These are phyloP conservation scores for Apocynum venetum DNA, from an alignment of 257 asterid species.

Conservation along the genomic window DNA sequence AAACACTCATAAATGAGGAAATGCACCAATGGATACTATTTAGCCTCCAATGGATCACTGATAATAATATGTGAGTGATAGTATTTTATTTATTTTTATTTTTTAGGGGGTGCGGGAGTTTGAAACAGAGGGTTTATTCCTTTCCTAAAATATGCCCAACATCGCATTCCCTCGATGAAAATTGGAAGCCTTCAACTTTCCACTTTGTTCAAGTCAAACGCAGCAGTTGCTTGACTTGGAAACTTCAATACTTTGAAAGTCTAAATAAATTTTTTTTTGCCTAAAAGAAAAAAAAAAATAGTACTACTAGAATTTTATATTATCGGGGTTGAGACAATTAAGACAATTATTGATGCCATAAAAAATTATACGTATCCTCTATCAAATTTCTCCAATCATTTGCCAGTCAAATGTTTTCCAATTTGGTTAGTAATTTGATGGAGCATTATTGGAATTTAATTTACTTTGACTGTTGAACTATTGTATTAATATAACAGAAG, in stretches of 20 bases:
- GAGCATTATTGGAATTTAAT: not conserved
- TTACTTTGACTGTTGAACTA: not conserved
- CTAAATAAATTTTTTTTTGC: not conserved
- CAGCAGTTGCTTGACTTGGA: not conserved
- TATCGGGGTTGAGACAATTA: not conserved
- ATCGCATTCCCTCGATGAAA: not conserved
- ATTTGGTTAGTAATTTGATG: not conserved
- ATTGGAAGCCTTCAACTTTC: not conserved
- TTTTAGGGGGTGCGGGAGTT: not conserved
- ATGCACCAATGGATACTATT: too few relatives aligned
- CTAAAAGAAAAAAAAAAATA: too few relatives aligned
- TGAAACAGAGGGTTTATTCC: not conserved
- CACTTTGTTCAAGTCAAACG: not conserved
- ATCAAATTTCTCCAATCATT: not conserved
- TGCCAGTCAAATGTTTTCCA: conserved; percentile 1
- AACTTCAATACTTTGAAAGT: not conserved
- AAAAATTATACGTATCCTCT: too few relatives aligned
- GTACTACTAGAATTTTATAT: not conserved
- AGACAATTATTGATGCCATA: not conserved
- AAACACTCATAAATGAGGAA: too few relatives aligned
- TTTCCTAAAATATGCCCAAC: not conserved
- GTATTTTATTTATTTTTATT: too few relatives aligned
- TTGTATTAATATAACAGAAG: too few relatives aligned
- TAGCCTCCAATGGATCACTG: too few relatives aligned
- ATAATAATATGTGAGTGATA: too few relatives aligned